These are phyloP conservation scores for Malus sieversii DNA, from an alignment of 306 rosid genomes.

Conservation along the genomic window DNA sequence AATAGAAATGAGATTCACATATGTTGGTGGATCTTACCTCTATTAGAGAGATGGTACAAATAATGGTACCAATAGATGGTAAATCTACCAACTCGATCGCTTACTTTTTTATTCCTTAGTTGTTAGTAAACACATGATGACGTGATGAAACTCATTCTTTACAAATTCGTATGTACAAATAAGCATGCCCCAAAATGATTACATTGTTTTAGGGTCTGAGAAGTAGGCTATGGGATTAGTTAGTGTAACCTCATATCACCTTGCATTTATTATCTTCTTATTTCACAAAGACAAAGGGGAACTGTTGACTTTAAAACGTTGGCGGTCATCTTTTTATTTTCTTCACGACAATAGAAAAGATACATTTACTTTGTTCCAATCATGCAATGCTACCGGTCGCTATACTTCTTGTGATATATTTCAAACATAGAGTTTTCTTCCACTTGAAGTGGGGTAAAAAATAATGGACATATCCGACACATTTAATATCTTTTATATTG, in stretches of 20 bases:
- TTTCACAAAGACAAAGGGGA: too few relatives aligned
- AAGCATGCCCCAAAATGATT: neutral
- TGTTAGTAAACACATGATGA: too few relatives aligned
- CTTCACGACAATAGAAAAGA: neutral
- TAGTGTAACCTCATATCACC: neutral
- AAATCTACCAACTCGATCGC: too few relatives aligned
- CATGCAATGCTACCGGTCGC: neutral
- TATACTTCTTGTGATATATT: neutral
- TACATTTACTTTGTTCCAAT: neutral
- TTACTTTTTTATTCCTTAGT: too few relatives aligned
- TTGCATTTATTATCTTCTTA: neutral
- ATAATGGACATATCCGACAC: neutral
- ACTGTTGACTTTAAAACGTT: neutral
- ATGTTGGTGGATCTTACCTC: too few relatives aligned
- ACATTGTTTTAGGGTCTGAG: neutral
- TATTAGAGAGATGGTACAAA: too few relatives aligned
- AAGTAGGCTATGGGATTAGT: neutral
- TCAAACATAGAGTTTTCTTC: neutral
- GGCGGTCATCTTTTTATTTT: neutral
- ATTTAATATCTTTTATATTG: neutral
- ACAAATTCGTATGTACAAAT: neutral
- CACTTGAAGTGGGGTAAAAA: neutral
- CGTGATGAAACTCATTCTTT: too few relatives aligned
- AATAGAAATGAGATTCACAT: too few relatives aligned
- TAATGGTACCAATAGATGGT: too few relatives aligned